These are phyloP conservation scores for Cyclotella baltica DNA, from an alignment of 108 stramenopile genomes.

Conservation along the genomic window DNA sequence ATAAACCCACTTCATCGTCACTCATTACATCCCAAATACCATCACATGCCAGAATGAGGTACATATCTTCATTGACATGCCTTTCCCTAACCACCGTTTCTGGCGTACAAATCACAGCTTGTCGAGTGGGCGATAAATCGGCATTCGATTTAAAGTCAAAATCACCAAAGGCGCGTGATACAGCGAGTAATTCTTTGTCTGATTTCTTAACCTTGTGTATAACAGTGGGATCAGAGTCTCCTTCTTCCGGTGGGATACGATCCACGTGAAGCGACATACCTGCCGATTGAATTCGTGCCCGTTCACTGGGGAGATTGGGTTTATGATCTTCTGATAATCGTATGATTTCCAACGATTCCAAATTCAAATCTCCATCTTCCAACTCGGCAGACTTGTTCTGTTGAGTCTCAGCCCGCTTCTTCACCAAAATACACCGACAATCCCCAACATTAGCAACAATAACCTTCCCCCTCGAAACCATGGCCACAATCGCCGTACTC, in stretches of 20 bases:
- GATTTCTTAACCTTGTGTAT: conserved; percentile 39
- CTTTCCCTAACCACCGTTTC: conserved; percentile 78
- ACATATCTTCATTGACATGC: conserved; percentile 56
- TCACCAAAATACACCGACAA: conserved; percentile 85
- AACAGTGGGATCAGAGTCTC: conserved; percentile 40
- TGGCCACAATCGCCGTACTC: conserved; percentile 81
- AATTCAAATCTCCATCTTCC: not conserved
- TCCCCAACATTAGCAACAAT: conserved; percentile 93
- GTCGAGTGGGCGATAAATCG: conserved; percentile 64
- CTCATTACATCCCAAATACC: conserved; percentile 93
- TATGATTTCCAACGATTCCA: conserved; percentile 28
- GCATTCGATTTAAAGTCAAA: conserved; percentile 91
- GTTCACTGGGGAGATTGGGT: conserved; percentile 80
- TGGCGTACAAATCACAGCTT: conserved; percentile 85
- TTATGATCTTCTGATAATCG: conserved; percentile 95
- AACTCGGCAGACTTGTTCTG: conserved; percentile 5
- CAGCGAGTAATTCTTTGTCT: conserved; percentile 68
- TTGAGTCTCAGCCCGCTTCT: conserved; percentile 21
- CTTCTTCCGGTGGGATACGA: conserved; percentile 37
- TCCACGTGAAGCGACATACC: conserved; percentile 66
- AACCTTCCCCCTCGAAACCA: conserved; percentile 63
- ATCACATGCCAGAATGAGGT: conserved; percentile 92
- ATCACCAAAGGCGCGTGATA: conserved; percentile 92
- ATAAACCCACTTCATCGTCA: conserved; percentile 74
- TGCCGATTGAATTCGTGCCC: conserved; percentile 78